phyloP scores from a whole-genome alignment of 495 filamentous ascomycete species.

The Niebla homalea region DNA sequence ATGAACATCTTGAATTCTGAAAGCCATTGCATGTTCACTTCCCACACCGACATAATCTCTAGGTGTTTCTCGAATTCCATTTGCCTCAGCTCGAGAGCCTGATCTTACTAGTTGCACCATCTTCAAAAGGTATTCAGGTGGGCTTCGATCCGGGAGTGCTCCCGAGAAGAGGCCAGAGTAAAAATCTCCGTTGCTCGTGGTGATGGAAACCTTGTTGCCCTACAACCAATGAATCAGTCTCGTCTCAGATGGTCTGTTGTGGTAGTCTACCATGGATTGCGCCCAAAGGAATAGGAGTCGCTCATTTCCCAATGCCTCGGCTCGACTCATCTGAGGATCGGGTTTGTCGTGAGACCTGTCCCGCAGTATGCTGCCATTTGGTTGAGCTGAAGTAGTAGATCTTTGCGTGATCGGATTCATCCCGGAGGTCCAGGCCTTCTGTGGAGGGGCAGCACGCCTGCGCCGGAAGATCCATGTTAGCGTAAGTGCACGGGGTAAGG shows the following conservation, averaged over 20 bases:
- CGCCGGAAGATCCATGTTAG: constrained; percentile 22
- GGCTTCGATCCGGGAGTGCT: constrained; percentile 41
- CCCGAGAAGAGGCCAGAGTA: constrained; percentile 60
- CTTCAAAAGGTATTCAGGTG: constrained; percentile 58
- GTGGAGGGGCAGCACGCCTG: constrained; percentile 27
- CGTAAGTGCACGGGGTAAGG: neutral
- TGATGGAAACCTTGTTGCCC: constrained; percentile 56
- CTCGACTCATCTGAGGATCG: constrained; percentile 36
- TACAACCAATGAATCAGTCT: constrained; percentile 22
- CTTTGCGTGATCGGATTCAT: constrained; percentile 55
- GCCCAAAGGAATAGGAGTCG: constrained; percentile 49
- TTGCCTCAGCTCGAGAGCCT: constrained; percentile 35
- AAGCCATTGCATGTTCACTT: constrained; percentile 59
- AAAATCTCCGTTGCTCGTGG: constrained; percentile 54
- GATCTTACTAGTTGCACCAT: constrained; percentile 61
- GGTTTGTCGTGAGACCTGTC: constrained; percentile 31
- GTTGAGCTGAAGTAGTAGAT: constrained; percentile 30
- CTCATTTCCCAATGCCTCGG: constrained; percentile 53
- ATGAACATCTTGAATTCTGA: constrained; percentile 63
- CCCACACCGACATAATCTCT: constrained; percentile 46
- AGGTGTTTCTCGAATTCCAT: constrained; percentile 38
- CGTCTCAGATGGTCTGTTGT: neutral
- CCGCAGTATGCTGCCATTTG: constrained; percentile 39
- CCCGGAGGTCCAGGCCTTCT: constrained; percentile 50
- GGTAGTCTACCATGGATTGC: constrained; percentile 45